These are phyloP conservation scores for Eucalyptus erythrocorys DNA, from an alignment of 345 rosid species.

Conservation along the genomic window DNA sequence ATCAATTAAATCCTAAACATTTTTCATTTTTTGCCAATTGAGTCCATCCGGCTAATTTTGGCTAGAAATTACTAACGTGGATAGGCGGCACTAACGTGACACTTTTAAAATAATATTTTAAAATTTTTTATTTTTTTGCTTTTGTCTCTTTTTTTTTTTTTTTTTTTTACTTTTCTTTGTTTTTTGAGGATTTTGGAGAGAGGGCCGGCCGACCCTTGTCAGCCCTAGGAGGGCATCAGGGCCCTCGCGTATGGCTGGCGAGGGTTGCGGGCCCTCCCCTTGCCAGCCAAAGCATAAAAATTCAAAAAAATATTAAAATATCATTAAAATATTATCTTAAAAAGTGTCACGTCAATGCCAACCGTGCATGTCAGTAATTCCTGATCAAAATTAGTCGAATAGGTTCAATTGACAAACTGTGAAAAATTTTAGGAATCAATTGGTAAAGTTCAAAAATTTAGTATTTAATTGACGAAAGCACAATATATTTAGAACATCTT, in stretches of 20 bases:
- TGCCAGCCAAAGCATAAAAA: rapidly evolving
- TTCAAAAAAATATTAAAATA: no score
- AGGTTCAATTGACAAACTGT: rapidly evolving
- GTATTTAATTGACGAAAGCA: rapidly evolving
- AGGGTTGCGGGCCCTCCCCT: rapidly evolving
- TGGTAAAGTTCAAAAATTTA: rapidly evolving
- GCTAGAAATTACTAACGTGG: rapidly evolving
- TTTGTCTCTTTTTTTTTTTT: rapidly evolving
- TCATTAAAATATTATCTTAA: rapidly evolving
- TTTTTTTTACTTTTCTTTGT: rapidly evolving
- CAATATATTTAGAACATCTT: no score
- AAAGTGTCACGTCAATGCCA: rapidly evolving
- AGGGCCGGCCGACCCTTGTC: rapidly evolving
- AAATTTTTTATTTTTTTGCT: no score
- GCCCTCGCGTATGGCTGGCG: rapidly evolving
- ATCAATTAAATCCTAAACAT: rapidly evolving
- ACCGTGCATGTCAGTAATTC: rapidly evolving
- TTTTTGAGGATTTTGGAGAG: no score
- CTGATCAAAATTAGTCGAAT: rapidly evolving
- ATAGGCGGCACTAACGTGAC: rapidly evolving
- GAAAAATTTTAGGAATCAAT: rapidly evolving
- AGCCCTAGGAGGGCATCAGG: rapidly evolving
- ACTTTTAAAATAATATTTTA: no score
- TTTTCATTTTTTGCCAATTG: rapidly evolving
- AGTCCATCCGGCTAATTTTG: rapidly evolving